Evolutionary conservation across 2,329 filamentous ascomycete species (phyloP).

Genomic region (Talaromyces sp.): DNA sequence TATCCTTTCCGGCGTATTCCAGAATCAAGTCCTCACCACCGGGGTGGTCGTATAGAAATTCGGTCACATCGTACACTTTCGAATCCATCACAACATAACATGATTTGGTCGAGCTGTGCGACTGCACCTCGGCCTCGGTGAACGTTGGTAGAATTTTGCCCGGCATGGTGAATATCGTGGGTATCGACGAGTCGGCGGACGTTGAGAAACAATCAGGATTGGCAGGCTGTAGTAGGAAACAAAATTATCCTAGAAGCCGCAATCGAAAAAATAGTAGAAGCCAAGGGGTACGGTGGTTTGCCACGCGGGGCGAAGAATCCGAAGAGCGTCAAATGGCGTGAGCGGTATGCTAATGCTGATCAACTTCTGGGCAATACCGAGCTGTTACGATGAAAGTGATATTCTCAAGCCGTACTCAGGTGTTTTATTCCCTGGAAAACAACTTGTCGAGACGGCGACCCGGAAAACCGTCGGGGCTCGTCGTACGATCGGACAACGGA

Average conservation of each 20-base stretch:
- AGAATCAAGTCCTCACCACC: conserved; percentile 83
- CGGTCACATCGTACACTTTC: conserved; percentile 92
- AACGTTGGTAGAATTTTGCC: conserved; percentile 77
- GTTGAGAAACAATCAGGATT: background rate
- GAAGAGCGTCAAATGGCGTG: background rate
- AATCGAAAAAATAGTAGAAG: background rate
- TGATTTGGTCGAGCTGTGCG: conserved; percentile 71
- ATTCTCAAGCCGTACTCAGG: background rate
- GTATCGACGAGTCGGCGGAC: background rate
- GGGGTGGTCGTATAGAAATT: conserved; percentile 84
- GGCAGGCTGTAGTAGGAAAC: background rate
- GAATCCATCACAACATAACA: conserved; percentile 89
- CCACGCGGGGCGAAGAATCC: background rate
- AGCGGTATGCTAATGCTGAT: background rate
- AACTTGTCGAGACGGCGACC: background rate
- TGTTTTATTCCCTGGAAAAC: background rate
- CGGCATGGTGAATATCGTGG: conserved; percentile 55
- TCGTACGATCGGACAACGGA: background rate
- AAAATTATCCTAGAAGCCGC: background rate
- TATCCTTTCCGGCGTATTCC: conserved; percentile 83
- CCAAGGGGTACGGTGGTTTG: background rate
- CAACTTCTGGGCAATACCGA: background rate
- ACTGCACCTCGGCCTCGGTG: conserved; percentile 70
- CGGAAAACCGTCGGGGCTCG: background rate
- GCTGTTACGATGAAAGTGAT: background rate